A percentile compares a stretch with the other conserved stretches of the same genome.
Evolutionary conservation across 2,329 filamentous ascomycete species (phyloP).

Genomic region (Claviceps maximensis): DNA sequence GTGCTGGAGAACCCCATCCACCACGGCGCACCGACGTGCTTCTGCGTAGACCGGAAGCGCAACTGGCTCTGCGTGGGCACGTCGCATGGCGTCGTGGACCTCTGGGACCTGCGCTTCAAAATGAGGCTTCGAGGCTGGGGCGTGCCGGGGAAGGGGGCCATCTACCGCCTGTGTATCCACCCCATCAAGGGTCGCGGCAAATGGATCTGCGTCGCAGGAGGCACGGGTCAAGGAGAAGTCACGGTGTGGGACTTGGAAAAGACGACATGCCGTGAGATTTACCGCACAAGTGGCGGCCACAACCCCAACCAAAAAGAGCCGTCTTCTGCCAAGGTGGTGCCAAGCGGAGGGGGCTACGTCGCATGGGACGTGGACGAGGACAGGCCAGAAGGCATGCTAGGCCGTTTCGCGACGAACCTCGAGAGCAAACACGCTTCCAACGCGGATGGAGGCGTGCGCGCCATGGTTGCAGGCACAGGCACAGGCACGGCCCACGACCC

Average conservation of each 20-base stretch:
- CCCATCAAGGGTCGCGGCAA: slow-evolving; percentile 65
- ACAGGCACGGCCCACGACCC: slow-evolving; percentile 58
- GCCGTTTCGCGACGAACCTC: slow-evolving; percentile 65
- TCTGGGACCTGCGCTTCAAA: slow-evolving; percentile 95
- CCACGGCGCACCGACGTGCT: slow-evolving; percentile 83
- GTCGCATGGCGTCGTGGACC: slow-evolving; percentile 78
- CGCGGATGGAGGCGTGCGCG: slow-evolving; percentile 55
- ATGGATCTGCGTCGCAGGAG: slow-evolving; percentile 81
- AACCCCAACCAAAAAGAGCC: background rate
- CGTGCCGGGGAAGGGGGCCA: slow-evolving; percentile 63
- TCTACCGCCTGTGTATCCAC: slow-evolving; percentile 69
- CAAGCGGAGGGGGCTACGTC: slow-evolving; percentile 61
- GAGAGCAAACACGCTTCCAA: slow-evolving; percentile 44
- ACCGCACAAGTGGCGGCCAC: slow-evolving; percentile 38
- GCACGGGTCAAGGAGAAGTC: slow-evolving; percentile 75
- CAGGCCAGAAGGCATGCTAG: slow-evolving; percentile 72
- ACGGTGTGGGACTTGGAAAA: slow-evolving; percentile 95
- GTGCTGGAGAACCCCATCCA: slow-evolving; percentile 76
- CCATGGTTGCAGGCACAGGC: slow-evolving; percentile 55
- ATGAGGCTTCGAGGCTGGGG: slow-evolving; percentile 82
- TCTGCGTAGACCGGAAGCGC: slow-evolving; percentile 72
- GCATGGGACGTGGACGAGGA: slow-evolving; percentile 87
- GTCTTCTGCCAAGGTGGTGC: slow-evolving; percentile 42
- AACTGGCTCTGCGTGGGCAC: slow-evolving; percentile 91
- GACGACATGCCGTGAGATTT: slow-evolving; percentile 75